phyloP scores from a whole-genome alignment of 768 basidiomycete genomes.

The Dacryopinax spathularia region DNA sequence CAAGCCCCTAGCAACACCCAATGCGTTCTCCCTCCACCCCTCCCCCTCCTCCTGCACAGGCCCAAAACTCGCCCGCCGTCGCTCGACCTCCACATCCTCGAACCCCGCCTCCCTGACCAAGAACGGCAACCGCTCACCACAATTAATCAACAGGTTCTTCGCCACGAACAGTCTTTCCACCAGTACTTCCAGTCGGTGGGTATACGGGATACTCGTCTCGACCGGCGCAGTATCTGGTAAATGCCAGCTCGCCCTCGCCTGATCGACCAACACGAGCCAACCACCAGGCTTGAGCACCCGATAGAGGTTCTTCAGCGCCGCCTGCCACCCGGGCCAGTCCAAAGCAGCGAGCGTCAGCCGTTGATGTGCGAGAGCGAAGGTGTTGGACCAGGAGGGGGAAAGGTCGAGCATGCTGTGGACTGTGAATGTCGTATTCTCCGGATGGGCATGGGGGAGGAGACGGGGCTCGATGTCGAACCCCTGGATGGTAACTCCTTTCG shows the following conservation, averaged over 20 bases:
- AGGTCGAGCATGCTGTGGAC: constrained; percentile 18
- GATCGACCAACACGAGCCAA: constrained; percentile 23
- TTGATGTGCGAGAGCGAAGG: constrained; percentile 24
- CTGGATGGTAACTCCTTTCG: constrained; percentile 6
- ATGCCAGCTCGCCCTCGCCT: not conserved
- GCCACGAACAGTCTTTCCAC: not conserved
- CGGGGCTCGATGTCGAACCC: constrained; percentile 13
- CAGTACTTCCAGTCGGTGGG: not conserved
- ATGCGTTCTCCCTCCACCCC: constrained; percentile 2
- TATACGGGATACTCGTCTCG: not conserved
- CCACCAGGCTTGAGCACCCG: constrained; percentile 25
- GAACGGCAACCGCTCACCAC: not conserved
- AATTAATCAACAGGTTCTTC: not conserved
- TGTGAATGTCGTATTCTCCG: constrained; percentile 10
- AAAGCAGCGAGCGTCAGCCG: constrained; percentile 23
- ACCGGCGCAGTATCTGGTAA: not conserved
- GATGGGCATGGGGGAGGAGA: constrained; percentile 10
- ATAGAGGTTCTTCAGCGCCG: constrained; percentile 19
- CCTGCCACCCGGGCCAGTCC: constrained; percentile 20
- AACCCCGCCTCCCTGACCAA: not conserved
- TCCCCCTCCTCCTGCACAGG: not conserved
- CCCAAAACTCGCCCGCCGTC: not conserved
- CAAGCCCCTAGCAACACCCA: not conserved
- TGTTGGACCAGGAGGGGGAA: constrained; percentile 21
- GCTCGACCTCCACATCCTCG: not conserved